Evolutionary conservation across 2,329 filamentous ascomycete species (phyloP).

Genomic region (Shiraia sp.): DNA sequence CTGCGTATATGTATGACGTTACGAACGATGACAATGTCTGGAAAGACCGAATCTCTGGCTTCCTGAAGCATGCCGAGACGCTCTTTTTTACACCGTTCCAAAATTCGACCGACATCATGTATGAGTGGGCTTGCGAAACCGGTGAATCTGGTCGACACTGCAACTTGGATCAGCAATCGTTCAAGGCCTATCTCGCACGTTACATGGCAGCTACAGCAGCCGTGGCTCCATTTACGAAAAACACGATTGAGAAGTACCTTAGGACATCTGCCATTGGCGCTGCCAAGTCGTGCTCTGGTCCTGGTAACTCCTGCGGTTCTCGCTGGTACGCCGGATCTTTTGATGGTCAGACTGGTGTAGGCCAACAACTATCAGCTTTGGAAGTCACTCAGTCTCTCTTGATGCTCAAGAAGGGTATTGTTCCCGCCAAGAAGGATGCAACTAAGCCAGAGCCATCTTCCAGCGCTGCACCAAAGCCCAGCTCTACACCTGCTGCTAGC

Average conservation of each 20-base stretch:
- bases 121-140: slow-evolving; percentile 69
- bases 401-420: slow-evolving; percentile 33
- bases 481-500: slow-evolving; percentile 13
- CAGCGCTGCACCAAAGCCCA: slow-evolving; percentile 18
- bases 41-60: slow-evolving; percentile 61
- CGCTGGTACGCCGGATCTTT: slow-evolving; percentile 51
- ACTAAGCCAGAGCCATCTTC: slow-evolving; percentile 20
- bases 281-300: slow-evolving; percentile 48
- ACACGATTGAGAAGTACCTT: slow-evolving; percentile 45
- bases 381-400: slow-evolving; percentile 52
- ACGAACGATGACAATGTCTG: slow-evolving; percentile 55
- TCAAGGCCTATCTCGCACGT: slow-evolving; percentile 75
- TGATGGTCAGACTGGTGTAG: slow-evolving; percentile 48
- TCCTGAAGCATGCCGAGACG: slow-evolving; percentile 54
- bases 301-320: slow-evolving; percentile 48
- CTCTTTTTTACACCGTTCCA: slow-evolving; percentile 59
- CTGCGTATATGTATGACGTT: slow-evolving; percentile 61
- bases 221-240: slow-evolving; percentile 48
- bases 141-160: slow-evolving; percentile 52
- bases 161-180: slow-evolving; percentile 72
- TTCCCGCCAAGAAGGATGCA: slow-evolving; percentile 32
- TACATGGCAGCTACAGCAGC: slow-evolving; percentile 58
- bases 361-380: slow-evolving; percentile 51
- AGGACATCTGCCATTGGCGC: slow-evolving; percentile 48
- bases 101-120: slow-evolving; percentile 60